Base-by-base conservation (phyloP, 305 asterid species). In the Rubia tinctorum region DNA sequence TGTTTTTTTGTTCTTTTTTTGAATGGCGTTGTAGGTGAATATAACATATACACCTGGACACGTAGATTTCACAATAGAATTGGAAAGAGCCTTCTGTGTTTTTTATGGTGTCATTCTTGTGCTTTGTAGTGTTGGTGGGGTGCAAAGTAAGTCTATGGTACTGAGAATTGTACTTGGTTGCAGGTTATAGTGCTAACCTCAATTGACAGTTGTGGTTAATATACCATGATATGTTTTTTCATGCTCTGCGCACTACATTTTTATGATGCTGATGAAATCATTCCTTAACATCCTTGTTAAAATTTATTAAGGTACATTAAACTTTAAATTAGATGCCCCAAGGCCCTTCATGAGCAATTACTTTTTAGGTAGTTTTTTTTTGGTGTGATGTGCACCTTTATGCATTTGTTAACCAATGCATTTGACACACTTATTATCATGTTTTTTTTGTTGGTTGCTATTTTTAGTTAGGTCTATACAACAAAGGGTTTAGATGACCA, bases 41-140 rank as follows among this genome's bases (percentile, higher is more conserved):
- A 95, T 95, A 77, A 95, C 92, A 71, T 97, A 95, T 79, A 92
- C 99, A 2, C 99, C 98, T 0, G 99, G 99, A 45, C 99, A 92
- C 68, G 98, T 91, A 22, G 99, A 95, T 80, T 95, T 95, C 86
- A 95, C 98, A 22, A 92, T 95, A 66, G 99, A 95, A 85, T 97
- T 95, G 66, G 98, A 95, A 89, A 88, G 99, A 81, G 99, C 98
- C 79, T 84, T 92, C 73, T 96, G 96, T 77, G 98, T 95, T 20
- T 96, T 95, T 74, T 98, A 95, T 84, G 98, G 99, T 30, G 99
- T 98, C 66, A 76, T 95, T 83, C 95, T 92, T 69, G 98, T 95
- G 62, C 87, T 95, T 69, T 92, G 97, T 83, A 88, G 97, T 75
- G 99, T 95, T 80, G 99, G 96, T 77, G 98, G 99, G 73, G 99